These are phyloP conservation scores for Saccharomyces hybrid DNA, from an alignment of 1,139 yeast genomes.

Conservation along the genomic window DNA sequence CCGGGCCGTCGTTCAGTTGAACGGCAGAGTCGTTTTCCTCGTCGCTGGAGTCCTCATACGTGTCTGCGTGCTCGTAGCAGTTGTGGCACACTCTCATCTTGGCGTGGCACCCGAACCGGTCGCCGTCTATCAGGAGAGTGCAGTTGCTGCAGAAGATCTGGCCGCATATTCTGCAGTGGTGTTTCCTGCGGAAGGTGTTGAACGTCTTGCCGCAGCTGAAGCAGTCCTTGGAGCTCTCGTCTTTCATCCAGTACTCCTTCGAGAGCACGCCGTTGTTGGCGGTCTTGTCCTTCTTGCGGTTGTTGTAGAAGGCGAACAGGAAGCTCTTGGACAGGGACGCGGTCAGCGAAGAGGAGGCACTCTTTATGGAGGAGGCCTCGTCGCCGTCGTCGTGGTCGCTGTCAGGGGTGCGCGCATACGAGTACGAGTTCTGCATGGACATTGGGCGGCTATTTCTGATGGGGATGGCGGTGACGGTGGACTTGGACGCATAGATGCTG, in stretches of 20 bases:
- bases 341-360: conserved; percentile 35
- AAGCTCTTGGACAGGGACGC: conserved; percentile 38
- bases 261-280: conserved; percentile 39
- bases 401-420: background rate
- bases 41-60: conserved; percentile 64
- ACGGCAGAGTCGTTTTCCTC: conserved; percentile 33
- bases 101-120: conserved; percentile 60
- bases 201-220: conserved; percentile 68
- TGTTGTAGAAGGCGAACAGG: conserved; percentile 41
- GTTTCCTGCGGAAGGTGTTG: conserved; percentile 76
- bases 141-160: conserved; percentile 91
- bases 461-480: conserved; percentile 31
- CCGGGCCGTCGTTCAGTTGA: background rate
- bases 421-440: background rate
- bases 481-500: conserved; percentile 30
- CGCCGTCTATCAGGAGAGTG: conserved; percentile 69
- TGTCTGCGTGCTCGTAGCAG: conserved; percentile 57
- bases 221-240: conserved; percentile 76
- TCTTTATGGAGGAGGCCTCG: conserved; percentile 24
- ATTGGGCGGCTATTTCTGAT: conserved; percentile 15
- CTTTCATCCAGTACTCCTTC: conserved; percentile 85
- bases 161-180: conserved; percentile 93
- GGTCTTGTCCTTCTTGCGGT: conserved; percentile 34
- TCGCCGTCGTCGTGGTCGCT: conserved; percentile 11
- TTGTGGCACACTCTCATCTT: conserved; percentile 72